Percentiles rank a stretch among this genome's conserved stretches.
Evolutionary conservation across 768 basidiomycete genomes (phyloP).

Genomic region (Kwoniella shandongensis): DNA sequence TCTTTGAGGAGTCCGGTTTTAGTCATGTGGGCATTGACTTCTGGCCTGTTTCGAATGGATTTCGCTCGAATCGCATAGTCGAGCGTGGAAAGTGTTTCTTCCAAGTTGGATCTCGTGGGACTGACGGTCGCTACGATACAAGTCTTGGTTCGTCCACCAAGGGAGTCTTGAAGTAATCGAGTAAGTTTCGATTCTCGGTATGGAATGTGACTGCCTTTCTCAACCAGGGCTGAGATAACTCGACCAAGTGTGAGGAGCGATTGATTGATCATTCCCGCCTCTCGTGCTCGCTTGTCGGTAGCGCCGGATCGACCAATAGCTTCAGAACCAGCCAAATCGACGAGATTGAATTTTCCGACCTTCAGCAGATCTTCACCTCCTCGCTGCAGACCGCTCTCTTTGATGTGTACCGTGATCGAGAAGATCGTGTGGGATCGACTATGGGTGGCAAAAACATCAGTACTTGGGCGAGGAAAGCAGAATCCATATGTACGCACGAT

Average conservation of each 20-base stretch:
- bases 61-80: constrained; percentile 96
- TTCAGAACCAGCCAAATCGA: constrained; percentile 95
- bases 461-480: background rate
- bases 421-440: constrained; percentile 97
- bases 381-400: constrained; percentile 66
- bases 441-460: background rate
- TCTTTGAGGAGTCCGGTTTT: constrained; percentile 89
- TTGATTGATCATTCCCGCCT: constrained; percentile 99
- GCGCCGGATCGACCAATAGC: constrained; percentile 95
- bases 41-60: constrained; percentile 91
- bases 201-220: constrained; percentile 85
- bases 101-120: constrained; percentile 87
- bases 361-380: constrained; percentile 82
- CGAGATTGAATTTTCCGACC: constrained; percentile 93
- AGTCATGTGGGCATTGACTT: constrained; percentile 91
- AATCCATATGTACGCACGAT: constrained; percentile 37
- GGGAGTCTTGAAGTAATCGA: constrained; percentile 95
- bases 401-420: constrained; percentile 90
- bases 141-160: constrained; percentile 94
- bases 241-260: constrained; percentile 93
- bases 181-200: constrained; percentile 98
- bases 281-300: constrained; percentile 88
- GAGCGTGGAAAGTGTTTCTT: constrained; percentile 95
- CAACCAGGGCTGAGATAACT: constrained; percentile 94
- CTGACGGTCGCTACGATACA: constrained; percentile 96